Evolutionary conservation across 1,284 basidiomycete genomes (phyloP), one percentile per base, ranked within the genome.

Genomic region (Leccinum subfulvum): DNA sequence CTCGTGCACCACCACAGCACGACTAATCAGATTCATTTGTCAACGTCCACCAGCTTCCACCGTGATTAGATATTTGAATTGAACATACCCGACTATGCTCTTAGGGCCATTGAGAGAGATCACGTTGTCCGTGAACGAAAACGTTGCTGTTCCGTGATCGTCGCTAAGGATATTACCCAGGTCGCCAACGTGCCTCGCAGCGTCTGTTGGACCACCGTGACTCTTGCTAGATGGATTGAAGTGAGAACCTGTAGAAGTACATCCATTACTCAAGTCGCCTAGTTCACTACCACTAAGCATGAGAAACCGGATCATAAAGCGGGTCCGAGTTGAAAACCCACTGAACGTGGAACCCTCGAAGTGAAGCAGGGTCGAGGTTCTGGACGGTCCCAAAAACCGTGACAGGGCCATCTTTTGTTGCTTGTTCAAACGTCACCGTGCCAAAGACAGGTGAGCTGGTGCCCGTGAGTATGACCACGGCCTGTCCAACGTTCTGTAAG

Each of bases 271-370:
- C 66, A 87, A 74, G 74, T 93, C 88, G 51, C 91, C 91, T 59
- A 80, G 82, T 72, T 86, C 82, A 72, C 90, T 92, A 10, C 37
- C 13, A 49, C 44, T 51, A n/a, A 44, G 59, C 5, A 61, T 41
- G 44, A 56, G 35, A 9, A 14, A 8, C 28, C 7, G 10, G 11
- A 9, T 33, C 11, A 7, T 55, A 54, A 14, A 56, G 61, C 58
- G 41, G 16, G 18, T 30, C n/a, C 5, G 30, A 52, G 35, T 58
- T 10, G 47, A 55, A 71, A 63, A 79, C 88, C 60, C 65, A 90
- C 90, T 93, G 90, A 66, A 93, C 77, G 75, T 93, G 92, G 79
- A 92, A 91, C 3, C 91, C 92, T 51, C 87, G 82, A 67, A 81
- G 73, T 21, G 86, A 80, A 60, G 81, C 80, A 14, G 87, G 78